Percentiles rank a stretch among this genome's conserved stretches.
phyloP scores from a whole-genome alignment of 768 basidiomycete genomes.

The Lactarius vividus region DNA sequence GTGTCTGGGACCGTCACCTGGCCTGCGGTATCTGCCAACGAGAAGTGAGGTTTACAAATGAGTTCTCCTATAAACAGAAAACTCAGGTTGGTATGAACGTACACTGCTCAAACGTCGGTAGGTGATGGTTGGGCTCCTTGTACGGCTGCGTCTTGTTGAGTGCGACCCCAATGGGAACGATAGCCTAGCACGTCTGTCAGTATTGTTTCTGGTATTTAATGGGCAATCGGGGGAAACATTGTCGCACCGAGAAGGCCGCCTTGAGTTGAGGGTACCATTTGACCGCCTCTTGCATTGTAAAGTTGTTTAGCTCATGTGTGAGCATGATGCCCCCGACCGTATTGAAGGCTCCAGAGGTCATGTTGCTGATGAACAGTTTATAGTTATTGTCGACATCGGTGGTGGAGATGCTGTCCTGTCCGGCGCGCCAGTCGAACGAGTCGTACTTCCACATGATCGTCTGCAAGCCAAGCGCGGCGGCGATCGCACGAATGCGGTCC shows the following conservation, averaged over 20 bases:
- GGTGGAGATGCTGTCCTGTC: conserved; percentile 1
- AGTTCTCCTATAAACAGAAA: neutral
- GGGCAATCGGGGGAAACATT: too few relatives aligned
- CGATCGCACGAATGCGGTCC: conserved; percentile 71
- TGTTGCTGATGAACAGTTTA: conserved; percentile 15
- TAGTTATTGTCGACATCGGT: conserved; percentile 19
- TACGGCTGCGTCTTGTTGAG: conserved; percentile 53
- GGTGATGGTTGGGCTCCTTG: conserved; percentile 43
- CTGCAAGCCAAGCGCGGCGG: conserved; percentile 60
- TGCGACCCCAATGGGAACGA: conserved; percentile 54
- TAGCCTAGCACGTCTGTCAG: conserved; percentile 28
- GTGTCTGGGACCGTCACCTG: too few relatives aligned
- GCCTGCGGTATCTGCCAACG: neutral
- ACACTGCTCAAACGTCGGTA: conserved; percentile 51
- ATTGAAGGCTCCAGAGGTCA: conserved; percentile 15
- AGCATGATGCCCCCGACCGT: conserved; percentile 49
- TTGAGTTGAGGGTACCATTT: conserved; percentile 48
- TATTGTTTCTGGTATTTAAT: neutral
- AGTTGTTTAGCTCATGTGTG: conserved; percentile 59
- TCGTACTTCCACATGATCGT: conserved; percentile 75
- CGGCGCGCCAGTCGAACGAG: conserved; percentile 61
- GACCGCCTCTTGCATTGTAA: conserved; percentile 56
- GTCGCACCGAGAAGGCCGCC: conserved; percentile 43
- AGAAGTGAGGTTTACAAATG: neutral
- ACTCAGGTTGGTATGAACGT: conserved; percentile 22